phyloP scores from a whole-genome alignment of 2,329 filamentous ascomycete genomes.

The Talaromyces sp. region DNA sequence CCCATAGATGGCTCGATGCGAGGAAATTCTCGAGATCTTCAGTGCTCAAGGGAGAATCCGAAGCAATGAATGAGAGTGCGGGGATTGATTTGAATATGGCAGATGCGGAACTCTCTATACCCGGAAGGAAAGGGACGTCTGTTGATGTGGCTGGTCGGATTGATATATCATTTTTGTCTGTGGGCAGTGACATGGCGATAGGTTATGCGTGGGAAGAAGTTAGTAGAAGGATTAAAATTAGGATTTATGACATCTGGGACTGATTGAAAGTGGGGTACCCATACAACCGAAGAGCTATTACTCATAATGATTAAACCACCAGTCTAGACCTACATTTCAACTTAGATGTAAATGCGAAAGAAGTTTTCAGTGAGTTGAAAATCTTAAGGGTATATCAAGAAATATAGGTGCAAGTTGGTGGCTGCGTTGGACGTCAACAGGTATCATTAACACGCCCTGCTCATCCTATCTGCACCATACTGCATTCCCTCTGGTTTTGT shows the following conservation, averaged over 20 bases:
- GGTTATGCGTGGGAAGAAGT: not conserved
- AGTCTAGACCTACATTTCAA: not conserved
- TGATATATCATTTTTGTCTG: not conserved
- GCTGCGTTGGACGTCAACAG: not conserved
- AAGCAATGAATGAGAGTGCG: slow-evolving; percentile 4
- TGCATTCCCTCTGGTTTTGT: too few species aligned
- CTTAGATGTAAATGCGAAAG: not conserved
- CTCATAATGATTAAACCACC: not conserved
- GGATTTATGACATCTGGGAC: not conserved
- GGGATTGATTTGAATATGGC: slow-evolving; percentile 6
- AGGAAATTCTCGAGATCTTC: not conserved
- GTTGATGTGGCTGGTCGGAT: not conserved
- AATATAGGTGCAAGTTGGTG: not conserved
- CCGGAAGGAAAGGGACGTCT: slow-evolving; percentile 5
- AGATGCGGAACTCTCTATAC: slow-evolving; percentile 7
- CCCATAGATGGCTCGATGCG: slow-evolving; percentile 1
- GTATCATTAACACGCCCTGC: not conserved
- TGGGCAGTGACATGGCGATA: not conserved
- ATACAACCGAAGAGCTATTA: not conserved
- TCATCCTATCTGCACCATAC: not conserved
- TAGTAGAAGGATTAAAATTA: not conserved
- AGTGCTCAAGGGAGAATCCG: not conserved
- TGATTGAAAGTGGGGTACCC: not conserved
- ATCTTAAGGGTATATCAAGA: not conserved
- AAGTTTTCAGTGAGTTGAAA: not conserved